These are phyloP conservation scores for Edaphochlamys debaryana DNA, from an alignment of 139 green algal genomes.

Conservation along the genomic window DNA sequence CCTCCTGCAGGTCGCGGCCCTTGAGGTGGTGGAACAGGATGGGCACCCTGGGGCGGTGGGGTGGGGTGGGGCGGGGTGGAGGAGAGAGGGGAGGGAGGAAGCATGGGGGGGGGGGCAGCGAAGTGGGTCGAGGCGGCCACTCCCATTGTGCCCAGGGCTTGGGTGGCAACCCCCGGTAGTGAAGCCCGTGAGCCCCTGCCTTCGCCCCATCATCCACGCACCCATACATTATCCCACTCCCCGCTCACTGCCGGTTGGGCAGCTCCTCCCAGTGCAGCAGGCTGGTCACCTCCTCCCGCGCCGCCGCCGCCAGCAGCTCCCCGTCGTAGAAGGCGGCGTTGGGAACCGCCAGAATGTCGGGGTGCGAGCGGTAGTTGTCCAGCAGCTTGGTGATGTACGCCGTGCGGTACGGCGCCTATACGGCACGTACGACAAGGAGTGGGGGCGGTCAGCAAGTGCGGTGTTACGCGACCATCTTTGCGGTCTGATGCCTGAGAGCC, in stretches of 20 bases:
- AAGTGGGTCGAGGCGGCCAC: too few relatives aligned
- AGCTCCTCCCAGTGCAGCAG: constrained; percentile 51
- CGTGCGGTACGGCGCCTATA: constrained; percentile 34
- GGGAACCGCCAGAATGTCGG: constrained; percentile 77
- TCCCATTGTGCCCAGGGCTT: too few relatives aligned
- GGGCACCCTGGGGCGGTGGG: constrained; percentile 40
- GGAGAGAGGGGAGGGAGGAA: not conserved
- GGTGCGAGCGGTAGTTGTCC: constrained; percentile 86
- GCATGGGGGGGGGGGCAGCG: too few relatives aligned
- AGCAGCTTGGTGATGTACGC: constrained; percentile 69
- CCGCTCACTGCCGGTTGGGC: constrained; percentile 47
- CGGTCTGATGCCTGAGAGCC: too few relatives aligned
- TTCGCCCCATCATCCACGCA: too few relatives aligned
- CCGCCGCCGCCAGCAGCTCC: constrained; percentile 43
- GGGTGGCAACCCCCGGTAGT: too few relatives aligned
- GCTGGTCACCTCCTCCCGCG: constrained; percentile 26
- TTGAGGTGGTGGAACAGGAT: constrained; percentile 63
- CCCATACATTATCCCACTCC: too few relatives aligned
- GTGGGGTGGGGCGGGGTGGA: too few relatives aligned
- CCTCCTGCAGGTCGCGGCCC: constrained; percentile 59
- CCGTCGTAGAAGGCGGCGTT: constrained; percentile 78
- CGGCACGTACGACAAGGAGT: too few relatives aligned
- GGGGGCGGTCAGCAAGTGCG: not conserved
- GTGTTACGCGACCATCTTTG: too few relatives aligned
- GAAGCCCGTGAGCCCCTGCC: too few relatives aligned